Percentiles rank a stretch among this genome's conserved stretches.
These are phyloP conservation scores for Cymbopogon citratus DNA, from an alignment of 176 grass and related monocot genomes.

Conservation along the genomic window DNA sequence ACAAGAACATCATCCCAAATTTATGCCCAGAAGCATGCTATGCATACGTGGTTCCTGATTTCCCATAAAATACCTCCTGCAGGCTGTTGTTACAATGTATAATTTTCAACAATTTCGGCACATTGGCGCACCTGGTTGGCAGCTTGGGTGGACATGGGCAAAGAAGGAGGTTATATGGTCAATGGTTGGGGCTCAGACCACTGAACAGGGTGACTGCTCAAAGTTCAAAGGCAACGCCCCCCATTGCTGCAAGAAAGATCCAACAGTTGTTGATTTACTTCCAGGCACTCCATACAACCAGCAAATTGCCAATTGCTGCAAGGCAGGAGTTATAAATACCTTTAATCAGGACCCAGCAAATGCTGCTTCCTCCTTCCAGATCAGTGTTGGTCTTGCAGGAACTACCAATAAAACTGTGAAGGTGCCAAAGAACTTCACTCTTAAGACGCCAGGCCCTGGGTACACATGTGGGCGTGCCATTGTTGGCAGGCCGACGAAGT, in stretches of 20 bases:
- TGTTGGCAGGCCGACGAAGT: constrained; percentile 64
- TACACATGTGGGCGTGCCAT: constrained; percentile 67
- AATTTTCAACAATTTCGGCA: constrained; percentile 84
- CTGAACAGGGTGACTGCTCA: constrained; percentile 89
- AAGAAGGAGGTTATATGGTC: constrained; percentile 96
- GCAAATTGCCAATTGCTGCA: constrained; percentile 95
- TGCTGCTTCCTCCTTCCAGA: constrained; percentile 67
- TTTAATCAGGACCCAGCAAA: constrained; percentile 70
- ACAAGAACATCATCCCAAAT: neutral
- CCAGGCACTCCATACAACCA: constrained; percentile 72
- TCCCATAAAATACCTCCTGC: constrained; percentile 23
- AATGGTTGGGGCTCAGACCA: constrained; percentile 83
- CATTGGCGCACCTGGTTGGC: constrained; percentile 75
- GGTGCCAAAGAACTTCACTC: constrained; percentile 70
- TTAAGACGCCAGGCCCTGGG: constrained; percentile 76
- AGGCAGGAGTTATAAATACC: constrained; percentile 67
- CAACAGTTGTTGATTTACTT: constrained; percentile 67
- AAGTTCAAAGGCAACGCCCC: constrained; percentile 65
- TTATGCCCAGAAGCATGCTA: neutral
- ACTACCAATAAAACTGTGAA: constrained; percentile 81
- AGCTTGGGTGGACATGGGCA: constrained; percentile 79
- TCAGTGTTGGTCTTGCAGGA: constrained; percentile 80
- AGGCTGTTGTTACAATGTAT: constrained; percentile 77
- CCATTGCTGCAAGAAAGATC: constrained; percentile 78
- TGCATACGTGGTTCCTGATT: constrained; percentile 12